phyloP scores from a whole-genome alignment of 495 filamentous ascomycete genomes.

The Achaetomiella virescens region DNA sequence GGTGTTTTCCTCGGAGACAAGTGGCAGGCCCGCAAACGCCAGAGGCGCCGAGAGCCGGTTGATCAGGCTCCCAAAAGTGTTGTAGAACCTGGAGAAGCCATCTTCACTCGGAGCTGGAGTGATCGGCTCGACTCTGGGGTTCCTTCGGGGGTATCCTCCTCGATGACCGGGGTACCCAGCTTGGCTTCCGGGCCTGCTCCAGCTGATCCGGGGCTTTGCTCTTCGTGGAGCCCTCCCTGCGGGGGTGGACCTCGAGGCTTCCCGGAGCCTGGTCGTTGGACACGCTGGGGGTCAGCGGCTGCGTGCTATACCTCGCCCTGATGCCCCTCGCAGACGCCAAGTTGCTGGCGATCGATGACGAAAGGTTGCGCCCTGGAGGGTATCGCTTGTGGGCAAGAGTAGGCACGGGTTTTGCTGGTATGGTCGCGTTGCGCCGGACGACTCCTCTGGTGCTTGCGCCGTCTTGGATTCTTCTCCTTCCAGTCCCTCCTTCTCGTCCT shows the following conservation, averaged over 20 bases:
- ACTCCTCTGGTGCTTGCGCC: constrained; percentile 15
- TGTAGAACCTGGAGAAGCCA: constrained; percentile 83
- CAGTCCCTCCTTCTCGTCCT: constrained; percentile 32
- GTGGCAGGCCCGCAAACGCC: constrained; percentile 84
- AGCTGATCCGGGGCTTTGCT: constrained; percentile 34
- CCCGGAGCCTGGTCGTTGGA: constrained; percentile 71
- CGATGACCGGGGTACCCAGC: constrained; percentile 37
- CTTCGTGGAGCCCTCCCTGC: constrained; percentile 38
- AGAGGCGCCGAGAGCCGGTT: constrained; percentile 78
- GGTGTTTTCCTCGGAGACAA: constrained; percentile 50
- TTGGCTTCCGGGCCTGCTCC: constrained; percentile 36
- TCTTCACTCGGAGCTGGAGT: constrained; percentile 51
- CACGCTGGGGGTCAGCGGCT: constrained; percentile 61
- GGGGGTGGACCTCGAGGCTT: constrained; percentile 55
- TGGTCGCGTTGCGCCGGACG: constrained; percentile 23
- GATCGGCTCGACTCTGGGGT: constrained; percentile 14
- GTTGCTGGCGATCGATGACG: constrained; percentile 87
- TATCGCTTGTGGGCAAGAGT: constrained; percentile 41
- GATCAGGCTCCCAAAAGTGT: constrained; percentile 75
- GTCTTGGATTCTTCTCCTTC: constrained; percentile 11
- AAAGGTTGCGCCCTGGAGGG: constrained; percentile 53
- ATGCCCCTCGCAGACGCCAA: constrained; percentile 85
- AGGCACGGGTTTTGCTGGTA: constrained; percentile 38
- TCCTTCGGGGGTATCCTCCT: constrained; percentile 21
- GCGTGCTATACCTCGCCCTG: constrained; percentile 57